A percentile compares a stretch with the other conserved stretches of the same genome.
Conservation (phyloP, 192 early-diverging fungal species). For the Gonapodya prolifera region DNA sequence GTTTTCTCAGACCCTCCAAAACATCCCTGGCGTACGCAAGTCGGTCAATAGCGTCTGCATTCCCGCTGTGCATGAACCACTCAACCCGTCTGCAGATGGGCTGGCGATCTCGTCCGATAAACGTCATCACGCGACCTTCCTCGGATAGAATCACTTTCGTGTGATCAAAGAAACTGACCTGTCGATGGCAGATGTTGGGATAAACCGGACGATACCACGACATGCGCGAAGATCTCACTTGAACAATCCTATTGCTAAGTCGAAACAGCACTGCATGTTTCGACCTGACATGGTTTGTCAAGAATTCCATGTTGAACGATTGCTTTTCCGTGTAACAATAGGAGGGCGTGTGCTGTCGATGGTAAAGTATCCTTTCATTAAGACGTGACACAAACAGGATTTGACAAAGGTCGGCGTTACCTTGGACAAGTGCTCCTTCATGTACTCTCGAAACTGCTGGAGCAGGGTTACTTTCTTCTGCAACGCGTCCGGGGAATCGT, state of each 20-base stretch:
- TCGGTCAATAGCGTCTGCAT: neutral
- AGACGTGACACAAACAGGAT: too few relatives aligned
- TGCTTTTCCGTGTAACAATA: neutral
- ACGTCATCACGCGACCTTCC: conserved; percentile 41
- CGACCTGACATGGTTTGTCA: conserved; percentile 56
- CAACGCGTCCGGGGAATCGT: conserved; percentile 30
- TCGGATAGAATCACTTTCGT: conserved; percentile 50
- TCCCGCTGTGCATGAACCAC: neutral
- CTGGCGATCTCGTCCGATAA: neutral
- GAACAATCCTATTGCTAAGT: conserved; percentile 51
- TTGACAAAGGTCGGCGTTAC: too few relatives aligned
- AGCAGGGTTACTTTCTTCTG: conserved; percentile 50
- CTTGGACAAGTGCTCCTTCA: conserved; percentile 37
- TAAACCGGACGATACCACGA: conserved; percentile 17
- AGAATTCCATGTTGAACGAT: conserved; percentile 23
- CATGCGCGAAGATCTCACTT: conserved; percentile 24
- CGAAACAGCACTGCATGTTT: conserved; percentile 51
- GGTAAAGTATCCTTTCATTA: too few relatives aligned
- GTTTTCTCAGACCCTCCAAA: neutral
- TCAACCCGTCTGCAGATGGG: neutral
- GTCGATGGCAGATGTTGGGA: conserved; percentile 7
- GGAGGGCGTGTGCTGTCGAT: neutral
- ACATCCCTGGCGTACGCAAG: neutral
- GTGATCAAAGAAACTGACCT: conserved; percentile 66
- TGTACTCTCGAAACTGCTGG: conserved; percentile 43